A percentile compares a stretch with the other conserved stretches of the same genome.
phyloP scores from a whole-genome alignment of 2,329 filamentous ascomycete genomes.

The Orbilia blumenaviensis region DNA sequence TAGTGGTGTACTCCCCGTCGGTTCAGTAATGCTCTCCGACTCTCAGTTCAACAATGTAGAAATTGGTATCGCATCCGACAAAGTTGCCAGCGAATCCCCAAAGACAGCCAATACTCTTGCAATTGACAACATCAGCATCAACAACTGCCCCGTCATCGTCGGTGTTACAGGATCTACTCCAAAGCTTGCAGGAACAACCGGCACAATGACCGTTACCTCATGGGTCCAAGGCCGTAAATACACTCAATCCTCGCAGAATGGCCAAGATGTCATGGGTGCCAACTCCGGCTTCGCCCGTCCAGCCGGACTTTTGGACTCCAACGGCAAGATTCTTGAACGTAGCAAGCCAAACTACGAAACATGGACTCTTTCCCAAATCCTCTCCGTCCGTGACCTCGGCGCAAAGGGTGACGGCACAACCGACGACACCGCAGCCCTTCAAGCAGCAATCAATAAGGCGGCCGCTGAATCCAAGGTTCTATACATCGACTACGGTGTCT shows the following conservation, averaged over 20 bases:
- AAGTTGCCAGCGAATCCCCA: conserved; percentile 74
- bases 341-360: conserved; percentile 87
- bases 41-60: conserved; percentile 78
- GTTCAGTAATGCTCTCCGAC: conserved; percentile 84
- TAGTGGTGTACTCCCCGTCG: conserved; percentile 70
- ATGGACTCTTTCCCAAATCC: conserved; percentile 67
- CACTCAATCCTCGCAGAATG: neutral
- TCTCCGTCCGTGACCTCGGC: conserved; percentile 63
- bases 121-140: conserved; percentile 68
- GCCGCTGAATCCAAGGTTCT: conserved; percentile 65
- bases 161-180: conserved; percentile 77
- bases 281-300: conserved; percentile 24
- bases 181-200: conserved; percentile 28
- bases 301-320: conserved; percentile 60
- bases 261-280: conserved; percentile 10
- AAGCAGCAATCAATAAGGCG: conserved; percentile 74
- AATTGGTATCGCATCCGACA: conserved; percentile 77
- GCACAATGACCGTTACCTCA: conserved; percentile 1
- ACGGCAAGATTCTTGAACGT: conserved; percentile 78
- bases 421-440: conserved; percentile 87
- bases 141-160: conserved; percentile 75
- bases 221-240: conserved; percentile 43
- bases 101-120: conserved; percentile 65
- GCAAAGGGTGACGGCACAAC: conserved; percentile 86
- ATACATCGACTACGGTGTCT: conserved; percentile 63